A percentile compares a stretch with the other conserved stretches of the same genome.
These are phyloP conservation scores for Tulasnella sp. DNA, from an alignment of 768 basidiomycete genomes.

Conservation along the genomic window DNA sequence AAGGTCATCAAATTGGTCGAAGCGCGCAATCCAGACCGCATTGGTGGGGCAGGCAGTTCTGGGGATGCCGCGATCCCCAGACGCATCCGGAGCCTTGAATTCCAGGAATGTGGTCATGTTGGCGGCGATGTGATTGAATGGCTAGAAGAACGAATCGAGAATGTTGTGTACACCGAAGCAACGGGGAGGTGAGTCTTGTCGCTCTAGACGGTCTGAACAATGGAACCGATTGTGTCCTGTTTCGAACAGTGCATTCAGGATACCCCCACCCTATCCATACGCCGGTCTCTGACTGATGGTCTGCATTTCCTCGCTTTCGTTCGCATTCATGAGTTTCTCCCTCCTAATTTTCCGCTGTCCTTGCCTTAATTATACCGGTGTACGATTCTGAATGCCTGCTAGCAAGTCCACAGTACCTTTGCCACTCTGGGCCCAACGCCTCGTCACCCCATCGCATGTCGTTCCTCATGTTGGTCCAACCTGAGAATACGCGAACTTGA, in stretches of 20 bases:
- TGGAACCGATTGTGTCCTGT: background rate
- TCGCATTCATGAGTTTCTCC: background rate
- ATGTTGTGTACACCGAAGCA: slow-evolving; percentile 51
- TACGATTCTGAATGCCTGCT: background rate
- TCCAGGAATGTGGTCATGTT: slow-evolving; percentile 54
- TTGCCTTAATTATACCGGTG: background rate
- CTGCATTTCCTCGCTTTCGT: background rate
- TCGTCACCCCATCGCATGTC: too few relatives aligned
- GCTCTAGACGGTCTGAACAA: background rate
- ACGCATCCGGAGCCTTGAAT: slow-evolving; percentile 50
- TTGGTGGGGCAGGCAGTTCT: slow-evolving; percentile 12
- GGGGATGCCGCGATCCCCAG: slow-evolving; percentile 40
- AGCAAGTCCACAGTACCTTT: background rate
- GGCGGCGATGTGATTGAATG: slow-evolving; percentile 64
- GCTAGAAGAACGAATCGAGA: slow-evolving; percentile 53
- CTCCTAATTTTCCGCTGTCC: background rate
- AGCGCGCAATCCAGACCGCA: slow-evolving; percentile 51
- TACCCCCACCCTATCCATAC: background rate
- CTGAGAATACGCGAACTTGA: too few relatives aligned
- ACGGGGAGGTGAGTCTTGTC: background rate
- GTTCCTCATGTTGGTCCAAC: too few relatives aligned
- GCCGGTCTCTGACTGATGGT: background rate
- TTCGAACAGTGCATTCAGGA: background rate
- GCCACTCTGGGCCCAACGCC: too few relatives aligned
- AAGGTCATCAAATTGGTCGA: slow-evolving; percentile 68